phyloP scores from a whole-genome alignment of 2,329 filamentous ascomycete genomes.

The Orbilia quercus region DNA sequence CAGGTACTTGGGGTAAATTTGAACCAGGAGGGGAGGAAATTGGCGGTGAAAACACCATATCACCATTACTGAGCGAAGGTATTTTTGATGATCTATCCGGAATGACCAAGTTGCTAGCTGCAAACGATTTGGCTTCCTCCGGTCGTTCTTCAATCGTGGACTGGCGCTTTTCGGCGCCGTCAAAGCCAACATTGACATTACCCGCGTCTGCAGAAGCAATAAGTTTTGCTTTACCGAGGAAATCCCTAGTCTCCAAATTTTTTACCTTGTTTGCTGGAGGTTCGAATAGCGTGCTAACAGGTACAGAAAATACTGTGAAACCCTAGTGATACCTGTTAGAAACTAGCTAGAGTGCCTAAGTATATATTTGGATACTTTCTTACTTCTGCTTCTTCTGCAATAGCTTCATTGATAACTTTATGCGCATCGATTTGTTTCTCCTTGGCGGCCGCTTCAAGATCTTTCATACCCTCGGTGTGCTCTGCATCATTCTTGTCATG shows the following conservation, averaged over 20 bases:
- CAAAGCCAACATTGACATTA: conserved; percentile 84
- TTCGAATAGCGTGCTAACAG: conserved; percentile 94
- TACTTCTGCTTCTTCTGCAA: conserved; percentile 90
- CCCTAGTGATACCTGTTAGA: conserved; percentile 71
- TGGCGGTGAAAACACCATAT: conserved; percentile 25
- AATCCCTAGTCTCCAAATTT: conserved; percentile 97
- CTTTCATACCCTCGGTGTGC: conserved; percentile 87
- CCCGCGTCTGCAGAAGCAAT: conserved; percentile 85
- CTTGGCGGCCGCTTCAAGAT: conserved; percentile 88
- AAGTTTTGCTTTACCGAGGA: conserved; percentile 92
- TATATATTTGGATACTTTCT: conserved; percentile 57
- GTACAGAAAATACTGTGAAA: conserved; percentile 98
- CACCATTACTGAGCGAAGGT: conserved; percentile 64
- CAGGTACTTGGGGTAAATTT: conserved; percentile 17
- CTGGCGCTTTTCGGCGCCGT: conserved; percentile 81
- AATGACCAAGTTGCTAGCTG: conserved; percentile 91
- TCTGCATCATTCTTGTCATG: conserved; percentile 76
- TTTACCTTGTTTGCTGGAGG: conserved; percentile 98
- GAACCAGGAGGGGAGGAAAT: conserved; percentile 26
- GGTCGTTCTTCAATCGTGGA: conserved; percentile 76
- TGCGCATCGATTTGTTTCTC: conserved; percentile 97
- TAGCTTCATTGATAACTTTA: conserved; percentile 97
- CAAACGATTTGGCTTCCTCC: conserved; percentile 85
- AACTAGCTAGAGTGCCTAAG: no score
- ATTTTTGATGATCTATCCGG: conserved; percentile 70